Percentiles rank a stretch among this genome's conserved stretches.
phyloP scores from a whole-genome alignment of 2,329 filamentous ascomycete genomes.

The Lojkania enalia region DNA sequence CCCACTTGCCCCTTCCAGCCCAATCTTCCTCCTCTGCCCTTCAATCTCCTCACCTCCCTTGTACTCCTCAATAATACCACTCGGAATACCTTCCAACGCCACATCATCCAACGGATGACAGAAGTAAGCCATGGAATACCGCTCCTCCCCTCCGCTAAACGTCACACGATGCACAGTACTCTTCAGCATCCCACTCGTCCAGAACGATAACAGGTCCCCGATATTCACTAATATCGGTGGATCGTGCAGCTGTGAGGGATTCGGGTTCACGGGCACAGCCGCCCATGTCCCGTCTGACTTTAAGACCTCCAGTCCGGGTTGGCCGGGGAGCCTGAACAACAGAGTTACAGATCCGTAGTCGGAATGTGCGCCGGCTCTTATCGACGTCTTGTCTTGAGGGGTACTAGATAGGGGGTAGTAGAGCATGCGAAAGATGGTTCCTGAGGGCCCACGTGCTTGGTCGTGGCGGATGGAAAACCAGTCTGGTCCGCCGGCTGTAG shows the following conservation, averaged over 20 bases:
- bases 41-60: conserved; percentile 33
- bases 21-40: conserved; percentile 48
- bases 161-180: conserved; percentile 89
- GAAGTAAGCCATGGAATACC: conserved; percentile 65
- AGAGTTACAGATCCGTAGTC: conserved; percentile 75
- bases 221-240: conserved; percentile 61
- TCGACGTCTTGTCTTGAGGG: conserved; percentile 55
- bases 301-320: conserved; percentile 84
- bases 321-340: conserved; percentile 82
- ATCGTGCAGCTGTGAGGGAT: conserved; percentile 64
- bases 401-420: conserved; percentile 52
- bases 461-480: conserved; percentile 68
- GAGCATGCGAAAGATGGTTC: conserved; percentile 59
- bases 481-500: conserved; percentile 20
- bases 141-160: conserved; percentile 57
- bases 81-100: conserved; percentile 59
- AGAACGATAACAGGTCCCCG: conserved; percentile 76
- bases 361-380: conserved; percentile 88
- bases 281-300: conserved; percentile 56
- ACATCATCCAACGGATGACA: conserved; percentile 63
- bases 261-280: conserved; percentile 50
- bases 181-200: conserved; percentile 86
- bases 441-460: conserved; percentile 52
- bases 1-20: conserved; percentile 38
- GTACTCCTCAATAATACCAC: conserved; percentile 49